Percentiles rank a stretch among this genome's conserved stretches.
phyloP scores from a whole-genome alignment of 768 basidiomycete species.

The Macrolepiota albuminosa region DNA sequence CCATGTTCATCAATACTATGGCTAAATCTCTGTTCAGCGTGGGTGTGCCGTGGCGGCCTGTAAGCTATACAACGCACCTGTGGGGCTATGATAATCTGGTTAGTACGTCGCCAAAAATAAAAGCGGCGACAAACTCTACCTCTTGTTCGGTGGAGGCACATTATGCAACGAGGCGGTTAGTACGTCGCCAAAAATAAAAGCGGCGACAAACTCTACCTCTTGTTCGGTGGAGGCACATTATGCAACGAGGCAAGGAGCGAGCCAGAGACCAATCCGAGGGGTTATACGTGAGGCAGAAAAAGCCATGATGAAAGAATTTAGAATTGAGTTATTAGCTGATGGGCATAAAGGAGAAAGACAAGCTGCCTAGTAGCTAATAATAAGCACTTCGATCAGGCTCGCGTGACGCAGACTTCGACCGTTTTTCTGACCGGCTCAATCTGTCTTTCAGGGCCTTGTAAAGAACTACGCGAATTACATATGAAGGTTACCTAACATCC shows the following conservation, averaged over 20 bases:
- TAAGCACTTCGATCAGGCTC: neutral
- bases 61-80: constrained; percentile 37
- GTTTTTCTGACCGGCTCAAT: neutral
- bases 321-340: neutral
- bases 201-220: constrained; percentile 31
- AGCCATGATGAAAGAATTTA: constrained; percentile 5
- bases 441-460: neutral
- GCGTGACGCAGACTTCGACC: neutral
- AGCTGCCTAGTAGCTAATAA: neutral
- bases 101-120: constrained; percentile 14
- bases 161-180: constrained; percentile 36
- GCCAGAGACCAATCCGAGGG: constrained; percentile 20
- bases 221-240: constrained; percentile 30
- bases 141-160: constrained; percentile 35
- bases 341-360: neutral
- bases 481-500: neutral
- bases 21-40: constrained; percentile 35
- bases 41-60: constrained; percentile 6
- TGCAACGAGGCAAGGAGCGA: constrained; percentile 43
- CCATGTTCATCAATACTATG: constrained; percentile 99
- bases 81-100: constrained; percentile 39
- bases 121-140: constrained; percentile 25
- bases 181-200: constrained; percentile 16
- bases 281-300: constrained; percentile 14
- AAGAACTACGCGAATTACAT: neutral